Base-by-base conservation (phyloP, 768 basidiomycete genomes). In the Boletus subparvulus region DNA sequence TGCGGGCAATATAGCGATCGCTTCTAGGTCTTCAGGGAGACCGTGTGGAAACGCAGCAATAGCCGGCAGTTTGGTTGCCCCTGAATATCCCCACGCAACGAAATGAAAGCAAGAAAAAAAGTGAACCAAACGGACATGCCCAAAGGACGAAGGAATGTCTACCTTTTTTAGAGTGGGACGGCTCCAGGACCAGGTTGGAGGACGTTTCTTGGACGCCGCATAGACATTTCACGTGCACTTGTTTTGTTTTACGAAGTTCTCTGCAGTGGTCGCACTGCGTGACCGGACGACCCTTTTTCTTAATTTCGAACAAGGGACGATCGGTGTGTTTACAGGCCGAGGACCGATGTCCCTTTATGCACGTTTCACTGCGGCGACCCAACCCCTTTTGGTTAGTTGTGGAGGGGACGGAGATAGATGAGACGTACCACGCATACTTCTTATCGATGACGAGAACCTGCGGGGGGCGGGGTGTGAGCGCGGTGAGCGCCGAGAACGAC, bases 301-400 rank as follows among this genome's bases (percentile, higher is more conserved):
- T 83, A 61, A 86, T 90, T 80, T 83, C 92, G 70, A 87, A 94
- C 50, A 96, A 79, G 37, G 92, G 88, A 41, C 94, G 83, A 70
- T 94, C 91, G 51, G 84, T 88, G 70, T 96, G 94, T 67, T 85
- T 87, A 75, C 94, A 96, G 32, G 85, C 82, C 16, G 91, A 92
- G 16, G 93, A 94, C 47, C 94, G 84, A 74, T 96, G 93, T 17
- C 93, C 94, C 75, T 94, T 94, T 74, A 94, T 94, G 77, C 94
- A 96, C 62, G 91, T 89, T 77, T 90, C 90, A 73, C 92, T 93
- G 64, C 24, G 56, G 48, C 3, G 52, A 47, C 1, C 14, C 19
- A 11, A 16, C n/a, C 21, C 37, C n/a, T 30, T 51, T 49, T 41
- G 41, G 53, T 53, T 54, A 40, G 54, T 54, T 52, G 53, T n/a